Evolutionary conservation across 208 protist genomes (phyloP).

Genomic region (Crithidia sp.): DNA sequence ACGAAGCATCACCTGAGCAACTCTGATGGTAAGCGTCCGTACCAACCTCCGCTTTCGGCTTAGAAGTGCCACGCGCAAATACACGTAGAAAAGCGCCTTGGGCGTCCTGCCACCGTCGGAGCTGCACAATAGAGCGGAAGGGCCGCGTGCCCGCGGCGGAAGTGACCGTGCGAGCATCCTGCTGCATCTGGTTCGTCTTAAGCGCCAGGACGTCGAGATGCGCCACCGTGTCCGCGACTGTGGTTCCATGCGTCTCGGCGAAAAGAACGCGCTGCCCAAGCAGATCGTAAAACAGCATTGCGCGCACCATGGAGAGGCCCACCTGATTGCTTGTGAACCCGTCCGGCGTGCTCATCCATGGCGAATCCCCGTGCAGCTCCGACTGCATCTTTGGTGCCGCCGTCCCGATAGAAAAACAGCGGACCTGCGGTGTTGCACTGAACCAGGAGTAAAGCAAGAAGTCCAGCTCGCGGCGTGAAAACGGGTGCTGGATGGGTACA

Average conservation of each 20-base stretch:
- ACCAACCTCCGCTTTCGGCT: too few relatives aligned
- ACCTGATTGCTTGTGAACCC: constrained; percentile 15
- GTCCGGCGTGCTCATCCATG: neutral
- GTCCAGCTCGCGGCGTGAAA: constrained; percentile 36
- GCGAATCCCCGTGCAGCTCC: neutral
- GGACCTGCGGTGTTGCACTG: constrained; percentile 54
- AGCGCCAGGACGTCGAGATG: constrained; percentile 44
- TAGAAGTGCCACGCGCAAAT: neutral
- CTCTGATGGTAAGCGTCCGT: too few relatives aligned
- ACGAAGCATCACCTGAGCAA: neutral
- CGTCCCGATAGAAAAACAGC: constrained; percentile 54
- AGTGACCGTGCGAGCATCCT: neutral
- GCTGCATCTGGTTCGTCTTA: constrained; percentile 35
- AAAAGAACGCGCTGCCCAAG: constrained; percentile 77
- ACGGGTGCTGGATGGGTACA: constrained; percentile 3
- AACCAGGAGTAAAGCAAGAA: constrained; percentile 79
- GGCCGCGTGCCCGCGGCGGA: constrained; percentile 9
- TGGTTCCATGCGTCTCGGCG: constrained; percentile 63
- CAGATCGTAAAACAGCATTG: constrained; percentile 82
- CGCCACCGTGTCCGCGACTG: constrained; percentile 34
- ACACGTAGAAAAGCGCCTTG: neutral
- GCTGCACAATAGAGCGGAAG: constrained; percentile 18
- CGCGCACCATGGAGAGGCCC: constrained; percentile 53
- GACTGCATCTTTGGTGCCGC: constrained; percentile 21
- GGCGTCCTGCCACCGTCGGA: constrained; percentile 9